Percentiles rank a stretch among this genome's conserved stretches.
These are phyloP conservation scores for Lupinus albus DNA, from an alignment of 306 rosid species.

Conservation along the genomic window DNA sequence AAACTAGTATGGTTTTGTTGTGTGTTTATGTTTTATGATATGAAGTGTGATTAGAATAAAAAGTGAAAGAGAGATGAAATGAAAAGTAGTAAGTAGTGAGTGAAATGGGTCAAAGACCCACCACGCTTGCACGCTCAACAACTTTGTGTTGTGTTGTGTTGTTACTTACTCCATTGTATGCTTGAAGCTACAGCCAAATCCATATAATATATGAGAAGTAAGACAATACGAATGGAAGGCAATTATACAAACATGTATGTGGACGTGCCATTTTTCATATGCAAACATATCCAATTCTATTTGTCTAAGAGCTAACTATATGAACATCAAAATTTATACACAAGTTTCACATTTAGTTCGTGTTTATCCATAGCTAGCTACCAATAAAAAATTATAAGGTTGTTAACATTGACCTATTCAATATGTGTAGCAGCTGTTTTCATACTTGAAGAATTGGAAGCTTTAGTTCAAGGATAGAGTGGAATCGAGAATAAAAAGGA, in stretches of 20 bases:
- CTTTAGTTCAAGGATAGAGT: background rate
- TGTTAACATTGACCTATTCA: background rate
- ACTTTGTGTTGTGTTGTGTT: no score
- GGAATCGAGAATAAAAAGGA: background rate
- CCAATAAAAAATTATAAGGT: background rate
- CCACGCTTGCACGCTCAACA: slow-evolving; percentile 54
- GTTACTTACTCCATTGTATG: no score
- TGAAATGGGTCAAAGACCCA: slow-evolving; percentile 58
- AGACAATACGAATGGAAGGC: no score
- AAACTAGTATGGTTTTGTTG: no score
- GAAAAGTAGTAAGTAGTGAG: background rate
- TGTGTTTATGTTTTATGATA: background rate
- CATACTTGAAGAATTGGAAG: background rate
- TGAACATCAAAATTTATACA: background rate
- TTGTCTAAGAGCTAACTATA: background rate
- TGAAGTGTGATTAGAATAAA: slow-evolving; percentile 28
- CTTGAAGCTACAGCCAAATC: no score
- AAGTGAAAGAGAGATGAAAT: slow-evolving; percentile 40
- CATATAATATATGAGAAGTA: no score
- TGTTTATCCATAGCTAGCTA: background rate
- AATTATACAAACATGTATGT: no score
- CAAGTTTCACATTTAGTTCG: slow-evolving; percentile 4
- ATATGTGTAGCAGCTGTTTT: background rate
- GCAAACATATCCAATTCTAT: background rate
- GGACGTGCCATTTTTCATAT: no score